Conservation (phyloP, 306 rosid genomes). For the Vachellia pachyceras region DNA sequence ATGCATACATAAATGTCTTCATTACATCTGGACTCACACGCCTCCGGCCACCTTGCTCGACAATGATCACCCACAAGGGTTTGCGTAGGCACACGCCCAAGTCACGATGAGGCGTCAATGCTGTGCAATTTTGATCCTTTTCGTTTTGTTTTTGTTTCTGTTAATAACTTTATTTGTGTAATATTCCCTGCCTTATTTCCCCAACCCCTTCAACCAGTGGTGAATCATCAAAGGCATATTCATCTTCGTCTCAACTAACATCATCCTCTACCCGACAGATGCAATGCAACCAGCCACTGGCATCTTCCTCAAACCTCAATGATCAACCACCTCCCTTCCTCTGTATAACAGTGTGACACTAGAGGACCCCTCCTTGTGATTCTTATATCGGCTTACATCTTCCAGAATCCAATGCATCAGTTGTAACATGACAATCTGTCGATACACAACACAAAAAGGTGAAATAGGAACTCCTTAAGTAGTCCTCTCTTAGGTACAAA, state of each 20-base stretch:
- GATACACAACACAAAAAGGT: no score
- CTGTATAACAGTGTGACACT: no score
- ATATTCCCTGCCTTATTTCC: conserved; percentile 9
- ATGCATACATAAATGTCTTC: not conserved
- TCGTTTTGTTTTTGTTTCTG: no score
- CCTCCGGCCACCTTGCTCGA: not conserved
- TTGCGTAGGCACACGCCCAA: not conserved
- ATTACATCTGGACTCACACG: not conserved
- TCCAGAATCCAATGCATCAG: no score
- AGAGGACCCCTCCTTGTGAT: no score
- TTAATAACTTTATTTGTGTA: no score
- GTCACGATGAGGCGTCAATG: not conserved
- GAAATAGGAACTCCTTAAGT: no score
- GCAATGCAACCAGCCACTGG: not conserved
- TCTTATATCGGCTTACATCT: no score
- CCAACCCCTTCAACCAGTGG: not conserved
- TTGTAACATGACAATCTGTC: no score
- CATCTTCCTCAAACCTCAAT: no score
- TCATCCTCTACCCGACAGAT: not conserved
- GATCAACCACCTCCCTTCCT: no score
- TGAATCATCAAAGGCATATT: not conserved
- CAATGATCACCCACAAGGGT: not conserved
- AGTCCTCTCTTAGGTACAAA: no score
- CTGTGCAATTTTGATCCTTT: not conserved
- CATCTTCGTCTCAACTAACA: not conserved